Conservation (phyloP, 139 green algal genomes). For the Chlamydomonas asymmetrica region DNA sequence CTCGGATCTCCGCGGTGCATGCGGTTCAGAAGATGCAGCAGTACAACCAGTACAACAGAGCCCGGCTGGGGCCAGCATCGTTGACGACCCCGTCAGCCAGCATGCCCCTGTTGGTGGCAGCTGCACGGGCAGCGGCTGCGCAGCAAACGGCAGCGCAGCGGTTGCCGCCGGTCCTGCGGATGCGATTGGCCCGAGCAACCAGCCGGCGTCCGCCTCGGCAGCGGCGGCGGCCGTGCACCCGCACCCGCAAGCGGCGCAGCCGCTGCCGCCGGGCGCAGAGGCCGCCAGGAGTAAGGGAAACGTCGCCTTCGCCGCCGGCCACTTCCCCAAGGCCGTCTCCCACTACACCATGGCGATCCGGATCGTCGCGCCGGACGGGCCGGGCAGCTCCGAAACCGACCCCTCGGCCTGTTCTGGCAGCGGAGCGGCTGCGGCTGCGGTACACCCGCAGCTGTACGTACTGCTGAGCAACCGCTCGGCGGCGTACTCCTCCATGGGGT, state of each 20-base stretch:
- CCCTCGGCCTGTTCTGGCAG: constrained; percentile 12
- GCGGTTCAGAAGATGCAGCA: too few species aligned
- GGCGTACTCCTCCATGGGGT: constrained; percentile 29
- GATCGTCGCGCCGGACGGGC: not conserved
- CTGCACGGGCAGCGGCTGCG: too few species aligned
- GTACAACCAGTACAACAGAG: too few species aligned
- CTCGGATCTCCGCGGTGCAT: too few species aligned
- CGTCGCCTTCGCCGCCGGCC: constrained; percentile 32
- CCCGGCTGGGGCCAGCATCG: too few species aligned
- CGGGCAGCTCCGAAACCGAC: constrained; percentile 29
- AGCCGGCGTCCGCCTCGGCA: not conserved
- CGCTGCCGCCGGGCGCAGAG: constrained; percentile 10
- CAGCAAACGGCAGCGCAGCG: too few species aligned
- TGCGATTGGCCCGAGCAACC: too few species aligned
- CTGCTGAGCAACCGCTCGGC: constrained; percentile 58
- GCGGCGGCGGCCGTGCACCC: not conserved
- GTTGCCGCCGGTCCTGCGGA: too few species aligned
- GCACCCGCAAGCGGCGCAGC: not conserved
- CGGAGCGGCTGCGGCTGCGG: too few species aligned
- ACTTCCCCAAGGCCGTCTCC: constrained; percentile 49
- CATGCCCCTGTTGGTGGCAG: too few species aligned
- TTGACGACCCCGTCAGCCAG: too few species aligned
- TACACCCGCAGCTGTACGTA: too few species aligned
- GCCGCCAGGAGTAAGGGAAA: constrained; percentile 52
- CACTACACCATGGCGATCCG: constrained; percentile 50